A percentile compares a stretch with the other conserved stretches of the same genome.
Evolutionary conservation across 176 grass and related monocot species (phyloP).

Genomic region (Bonia amplexicaulis): DNA sequence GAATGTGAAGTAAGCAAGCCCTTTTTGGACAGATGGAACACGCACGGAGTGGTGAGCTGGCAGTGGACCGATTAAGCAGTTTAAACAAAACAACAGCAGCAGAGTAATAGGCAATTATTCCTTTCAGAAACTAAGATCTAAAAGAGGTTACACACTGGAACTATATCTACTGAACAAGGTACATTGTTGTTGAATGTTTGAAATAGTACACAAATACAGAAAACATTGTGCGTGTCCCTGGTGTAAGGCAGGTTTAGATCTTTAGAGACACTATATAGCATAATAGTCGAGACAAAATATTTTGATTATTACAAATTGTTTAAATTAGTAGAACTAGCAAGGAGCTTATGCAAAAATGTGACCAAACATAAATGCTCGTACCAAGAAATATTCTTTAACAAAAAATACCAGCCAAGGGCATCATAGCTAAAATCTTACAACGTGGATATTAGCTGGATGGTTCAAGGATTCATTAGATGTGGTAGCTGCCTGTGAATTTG

Average conservation of each 20-base stretch:
- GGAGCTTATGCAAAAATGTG: neutral
- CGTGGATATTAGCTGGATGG: slow-evolving; percentile 77
- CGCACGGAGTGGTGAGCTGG: neutral
- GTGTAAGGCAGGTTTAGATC: too few relatives aligned
- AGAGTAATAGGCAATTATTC: neutral
- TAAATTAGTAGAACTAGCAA: neutral
- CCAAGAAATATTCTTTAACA: neutral
- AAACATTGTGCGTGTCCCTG: neutral
- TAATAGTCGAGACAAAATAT: neutral
- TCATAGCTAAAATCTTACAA: slow-evolving; percentile 46
- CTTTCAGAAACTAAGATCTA: neutral
- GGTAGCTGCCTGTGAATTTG: neutral
- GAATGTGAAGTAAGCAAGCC: neutral
- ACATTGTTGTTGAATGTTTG: neutral
- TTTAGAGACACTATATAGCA: neutral
- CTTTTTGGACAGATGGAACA: neutral
- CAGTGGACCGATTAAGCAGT: neutral
- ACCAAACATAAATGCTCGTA: neutral
- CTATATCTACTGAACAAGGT: neutral
- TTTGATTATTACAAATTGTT: neutral
- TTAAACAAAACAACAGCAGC: neutral
- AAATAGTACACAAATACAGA: neutral
- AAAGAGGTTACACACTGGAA: neutral
- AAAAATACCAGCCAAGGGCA: slow-evolving; percentile 18
- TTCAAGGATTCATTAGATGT: slow-evolving; percentile 47